Conservation (phyloP, 257 asterid genomes). For the Gentiana straminea region DNA sequence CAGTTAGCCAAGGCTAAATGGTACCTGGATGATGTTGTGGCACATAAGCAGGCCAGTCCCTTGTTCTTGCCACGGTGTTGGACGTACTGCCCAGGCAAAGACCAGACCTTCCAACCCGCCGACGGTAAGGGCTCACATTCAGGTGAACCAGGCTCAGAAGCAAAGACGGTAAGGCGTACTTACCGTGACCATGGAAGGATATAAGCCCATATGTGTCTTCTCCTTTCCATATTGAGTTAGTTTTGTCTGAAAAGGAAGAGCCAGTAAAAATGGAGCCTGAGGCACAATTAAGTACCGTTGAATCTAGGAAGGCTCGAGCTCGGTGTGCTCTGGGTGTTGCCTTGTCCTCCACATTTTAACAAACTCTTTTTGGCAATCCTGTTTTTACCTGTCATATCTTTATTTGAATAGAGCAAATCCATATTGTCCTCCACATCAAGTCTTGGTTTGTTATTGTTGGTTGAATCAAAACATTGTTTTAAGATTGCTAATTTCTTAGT, state of each 20-base stretch:
- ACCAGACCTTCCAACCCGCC: slow-evolving; percentile 78
- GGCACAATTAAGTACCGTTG: slow-evolving; percentile 44
- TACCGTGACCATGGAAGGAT: slow-evolving; percentile 83
- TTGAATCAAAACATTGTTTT: no score
- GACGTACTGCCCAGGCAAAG: slow-evolving; percentile 89
- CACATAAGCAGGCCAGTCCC: slow-evolving; percentile 91
- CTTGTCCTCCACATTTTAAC: no score
- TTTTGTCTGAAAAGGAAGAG: slow-evolving; percentile 61
- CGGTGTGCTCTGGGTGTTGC: no score
- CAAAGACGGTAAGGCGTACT: slow-evolving; percentile 64
- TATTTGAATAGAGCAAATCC: no score
- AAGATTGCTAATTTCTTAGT: no score
- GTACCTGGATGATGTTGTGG: slow-evolving; percentile 78
- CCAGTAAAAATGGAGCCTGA: slow-evolving; percentile 73
- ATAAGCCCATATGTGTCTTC: slow-evolving; percentile 91
- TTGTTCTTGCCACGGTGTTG: slow-evolving; percentile 74
- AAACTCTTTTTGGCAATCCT: no score
- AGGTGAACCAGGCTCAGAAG: slow-evolving; percentile 83
- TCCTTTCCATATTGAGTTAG: slow-evolving; percentile 83
- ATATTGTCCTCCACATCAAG: no score
- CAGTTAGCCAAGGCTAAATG: slow-evolving; percentile 76
- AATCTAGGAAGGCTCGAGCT: slow-evolving; percentile 41
- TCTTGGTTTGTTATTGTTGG: no score
- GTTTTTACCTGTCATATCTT: no score
- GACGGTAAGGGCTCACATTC: slow-evolving; percentile 87